Conservation (phyloP, 2,329 filamentous ascomycete species). For the Fusarium musae region DNA sequence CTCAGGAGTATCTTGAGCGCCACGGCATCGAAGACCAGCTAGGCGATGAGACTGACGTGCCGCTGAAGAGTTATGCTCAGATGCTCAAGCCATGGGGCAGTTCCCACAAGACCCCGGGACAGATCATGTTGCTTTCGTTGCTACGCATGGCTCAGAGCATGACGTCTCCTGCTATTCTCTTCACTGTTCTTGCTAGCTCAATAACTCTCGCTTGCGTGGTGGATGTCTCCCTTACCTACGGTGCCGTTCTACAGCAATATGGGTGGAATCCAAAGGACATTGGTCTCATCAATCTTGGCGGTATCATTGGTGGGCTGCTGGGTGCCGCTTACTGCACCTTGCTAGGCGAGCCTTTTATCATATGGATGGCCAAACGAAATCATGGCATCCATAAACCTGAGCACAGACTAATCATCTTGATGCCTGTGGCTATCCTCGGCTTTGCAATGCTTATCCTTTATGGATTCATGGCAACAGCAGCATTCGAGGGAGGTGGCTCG, state of each 20-base stretch:
- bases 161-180: neutral
- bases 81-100: neutral
- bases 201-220: neutral
- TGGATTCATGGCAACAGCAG: neutral
- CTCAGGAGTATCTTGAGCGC: neutral
- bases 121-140: neutral
- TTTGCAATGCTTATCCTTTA: neutral
- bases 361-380: neutral
- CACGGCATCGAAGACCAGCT: neutral
- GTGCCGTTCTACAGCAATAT: neutral
- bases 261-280: neutral
- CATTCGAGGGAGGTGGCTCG: neutral
- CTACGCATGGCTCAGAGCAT: neutral
- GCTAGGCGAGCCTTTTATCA: neutral
- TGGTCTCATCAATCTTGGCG: neutral
- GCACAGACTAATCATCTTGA: neutral
- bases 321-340: neutral
- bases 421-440: neutral
- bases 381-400: neutral
- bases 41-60: accelerated
- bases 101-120: accelerated
- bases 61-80: neutral
- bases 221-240: accelerated
- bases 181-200: neutral
- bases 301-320: accelerated